Evolutionary conservation across 306 rosid genomes (phyloP), one percentile per base, ranked within the genome.

Genomic region (Vicia sativa): DNA sequence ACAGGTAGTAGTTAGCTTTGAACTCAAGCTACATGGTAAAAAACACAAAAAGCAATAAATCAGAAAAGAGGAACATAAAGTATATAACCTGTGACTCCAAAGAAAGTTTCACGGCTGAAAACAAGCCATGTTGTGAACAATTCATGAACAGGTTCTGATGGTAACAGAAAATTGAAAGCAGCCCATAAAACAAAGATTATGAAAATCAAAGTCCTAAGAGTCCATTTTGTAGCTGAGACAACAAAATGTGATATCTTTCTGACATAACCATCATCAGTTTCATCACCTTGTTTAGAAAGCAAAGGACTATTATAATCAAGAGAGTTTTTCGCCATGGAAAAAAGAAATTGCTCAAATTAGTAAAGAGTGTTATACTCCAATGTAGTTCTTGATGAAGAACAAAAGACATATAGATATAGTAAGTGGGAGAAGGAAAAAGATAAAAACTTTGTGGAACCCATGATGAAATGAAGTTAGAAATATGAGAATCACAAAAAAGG

Each of bases 1-100:
- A 54, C 37, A 53, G 8, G 1, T 9, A 3, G 4, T 9, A 56
- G 29, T 54, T 18, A 38, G 81, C 62, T 19, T 74, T 70, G 54
- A 78, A 60, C 53, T 45, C 41, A 48, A 7, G 42, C 72, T 2
- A 31, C 60, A 54, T 7, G 28, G 19, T 31, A 44, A 8, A n/a
- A 34, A 16, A 21, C 34, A 23, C 18, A 21, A 21, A 21, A 21
- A 21, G 23, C 23, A 21, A 21, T 21, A 9, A 34, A 56, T 10
- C 16, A 45, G 28, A 7, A 25, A 49, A 63, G 14, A 44, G 4
- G 42, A 55, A 21, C 18, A 45, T 41, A 45, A n/a, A 6, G 31
- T 9, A 52, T 52, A 68, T 12, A 48, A 88, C 97, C 97, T 76
- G 95, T 79, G 46, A 69, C 19, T 68, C 91, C 98, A 31, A 86